Conservation (phyloP, 1,284 basidiomycete genomes). For the Fomitopsis betulina region DNA sequence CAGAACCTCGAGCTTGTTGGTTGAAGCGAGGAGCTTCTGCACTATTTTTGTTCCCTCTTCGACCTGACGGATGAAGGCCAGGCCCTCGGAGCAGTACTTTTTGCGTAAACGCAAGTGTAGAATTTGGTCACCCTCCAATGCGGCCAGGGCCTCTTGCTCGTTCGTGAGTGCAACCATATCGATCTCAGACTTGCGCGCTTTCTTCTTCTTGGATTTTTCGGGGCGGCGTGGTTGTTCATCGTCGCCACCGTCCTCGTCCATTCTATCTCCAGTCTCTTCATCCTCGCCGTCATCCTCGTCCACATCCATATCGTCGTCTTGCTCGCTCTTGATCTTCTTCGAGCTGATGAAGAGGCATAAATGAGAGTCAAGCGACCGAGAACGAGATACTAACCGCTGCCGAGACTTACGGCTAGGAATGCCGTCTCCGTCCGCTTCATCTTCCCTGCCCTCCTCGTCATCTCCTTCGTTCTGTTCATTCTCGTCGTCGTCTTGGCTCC, state of each 20-base stretch:
- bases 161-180: slow-evolving; percentile 59
- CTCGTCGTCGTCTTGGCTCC: slow-evolving; percentile 36
- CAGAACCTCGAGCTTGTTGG: slow-evolving; percentile 89
- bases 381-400: slow-evolving; percentile 1
- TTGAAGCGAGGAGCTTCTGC: slow-evolving; percentile 81
- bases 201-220: slow-evolving; percentile 44
- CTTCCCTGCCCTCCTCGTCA: slow-evolving; percentile 22
- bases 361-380: not conserved
- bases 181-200: slow-evolving; percentile 65
- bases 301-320: slow-evolving; percentile 51
- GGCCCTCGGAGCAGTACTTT: slow-evolving; percentile 85
- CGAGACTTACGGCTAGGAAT: slow-evolving; percentile 9
- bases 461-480: slow-evolving; percentile 29
- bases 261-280: slow-evolving; percentile 26
- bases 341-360: not conserved
- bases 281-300: slow-evolving; percentile 29
- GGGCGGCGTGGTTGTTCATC: slow-evolving; percentile 25
- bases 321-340: slow-evolving; percentile 1
- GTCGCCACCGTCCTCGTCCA: slow-evolving; percentile 33
- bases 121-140: slow-evolving; percentile 61
- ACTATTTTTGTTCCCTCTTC: slow-evolving; percentile 77
- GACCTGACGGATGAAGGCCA: slow-evolving; percentile 82
- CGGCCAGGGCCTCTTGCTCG: slow-evolving; percentile 64
- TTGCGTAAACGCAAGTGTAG: slow-evolving; percentile 76
- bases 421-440: slow-evolving; percentile 26